Evolutionary conservation across 2,329 filamentous ascomycete species (phyloP).

Genomic region (Trichoderma semiorbis): DNA sequence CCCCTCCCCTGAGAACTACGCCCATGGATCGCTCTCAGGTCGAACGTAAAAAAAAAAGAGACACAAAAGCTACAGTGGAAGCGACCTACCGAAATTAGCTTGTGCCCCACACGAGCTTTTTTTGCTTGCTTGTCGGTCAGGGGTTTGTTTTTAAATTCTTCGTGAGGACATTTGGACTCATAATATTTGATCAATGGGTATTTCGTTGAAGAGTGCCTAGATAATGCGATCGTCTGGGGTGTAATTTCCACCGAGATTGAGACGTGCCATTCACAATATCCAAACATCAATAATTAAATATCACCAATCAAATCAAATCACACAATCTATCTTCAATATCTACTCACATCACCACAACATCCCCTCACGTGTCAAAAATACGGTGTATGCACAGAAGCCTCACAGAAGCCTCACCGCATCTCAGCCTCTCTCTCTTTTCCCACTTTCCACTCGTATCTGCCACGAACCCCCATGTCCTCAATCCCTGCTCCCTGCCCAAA

Average conservation of each 20-base stretch:
- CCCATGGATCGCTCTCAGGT: conserved; percentile 9
- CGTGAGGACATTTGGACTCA: neutral
- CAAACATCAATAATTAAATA: no score
- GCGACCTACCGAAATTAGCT: conserved; percentile 11
- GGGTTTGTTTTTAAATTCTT: neutral
- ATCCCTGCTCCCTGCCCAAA: neutral
- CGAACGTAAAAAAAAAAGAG: neutral
- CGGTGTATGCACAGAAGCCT: conserved; percentile 16
- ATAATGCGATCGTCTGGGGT: neutral
- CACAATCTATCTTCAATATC: neutral
- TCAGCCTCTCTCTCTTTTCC: neutral
- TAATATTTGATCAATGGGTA: neutral
- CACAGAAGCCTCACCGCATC: conserved; percentile 12
- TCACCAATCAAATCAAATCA: no score
- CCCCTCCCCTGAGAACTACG: conserved; percentile 9
- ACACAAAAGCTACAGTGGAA: neutral
- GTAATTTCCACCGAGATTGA: neutral
- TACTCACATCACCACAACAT: neutral
- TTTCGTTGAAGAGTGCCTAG: neutral
- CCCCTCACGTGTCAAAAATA: conserved; percentile 5
- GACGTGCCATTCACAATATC: neutral
- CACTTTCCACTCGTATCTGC: neutral
- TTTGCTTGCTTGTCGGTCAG: neutral
- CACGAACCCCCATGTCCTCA: neutral
- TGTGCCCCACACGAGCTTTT: neutral